Base-by-base conservation (phyloP, 129 eudicot species). In the Heracleum sosnowskyi region DNA sequence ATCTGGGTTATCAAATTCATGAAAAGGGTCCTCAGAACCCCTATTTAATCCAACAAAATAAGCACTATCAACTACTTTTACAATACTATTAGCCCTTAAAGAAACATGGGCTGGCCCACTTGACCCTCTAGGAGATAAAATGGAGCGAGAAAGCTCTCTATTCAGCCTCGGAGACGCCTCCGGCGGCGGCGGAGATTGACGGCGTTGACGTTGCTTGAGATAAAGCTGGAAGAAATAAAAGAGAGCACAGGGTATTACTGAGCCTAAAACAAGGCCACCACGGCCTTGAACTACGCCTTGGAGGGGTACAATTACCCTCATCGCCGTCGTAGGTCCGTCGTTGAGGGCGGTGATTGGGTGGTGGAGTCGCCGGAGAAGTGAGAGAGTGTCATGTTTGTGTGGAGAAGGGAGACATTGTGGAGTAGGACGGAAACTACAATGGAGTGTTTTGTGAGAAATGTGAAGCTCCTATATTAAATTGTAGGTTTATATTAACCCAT, bases 231-330 rank as follows among this genome's bases (percentile, higher is more conserved):
- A 79, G 66, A 93, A 91, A 82, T 93, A 93, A 81, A 93, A 93
- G 26, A 93, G 91, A 79, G 93, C 97, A 72, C 98, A 93, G 15
- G 98, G 98, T 69, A 93, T 89, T 7, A 86, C 79, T 31, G 98
- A 93, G 37, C 97, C 98, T 17, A 93, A 83, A 39, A 93, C 79
- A 13, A 93, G 79, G 62, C 98, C 98, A 17, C 98, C 92, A 8
- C 97, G 87, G 74, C 98, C 98, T 86, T 89, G 95, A 18, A 93
- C 98, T 11, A 93, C 79, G 35, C 98, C 98, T 86, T 93, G 98
- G 79, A 93, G 86, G 88, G 98, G 98, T 26, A 93, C 97, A 37
- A 93, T 91, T 64, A 93, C 88, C 83, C 97, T 93, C 98, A 93
- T 93, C 79, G 80, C 97, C 60, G 97, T 85, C 39, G 85, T 81